Evolutionary conservation across 108 stramenopile genomes (phyloP).

Genomic region (Cylindrotheca closterium): DNA sequence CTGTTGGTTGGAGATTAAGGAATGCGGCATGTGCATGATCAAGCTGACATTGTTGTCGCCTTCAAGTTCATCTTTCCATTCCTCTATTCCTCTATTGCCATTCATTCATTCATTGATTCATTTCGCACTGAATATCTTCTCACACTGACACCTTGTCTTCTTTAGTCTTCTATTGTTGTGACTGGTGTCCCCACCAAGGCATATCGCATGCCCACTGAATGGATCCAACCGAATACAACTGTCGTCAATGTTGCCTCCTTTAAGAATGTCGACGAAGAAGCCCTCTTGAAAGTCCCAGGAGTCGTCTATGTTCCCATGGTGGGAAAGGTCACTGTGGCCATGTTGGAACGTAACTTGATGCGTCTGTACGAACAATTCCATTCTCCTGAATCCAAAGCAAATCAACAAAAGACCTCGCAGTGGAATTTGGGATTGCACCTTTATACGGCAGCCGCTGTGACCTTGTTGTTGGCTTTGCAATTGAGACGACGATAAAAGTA

Average conservation of each 20-base stretch:
- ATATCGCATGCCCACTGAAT: constrained; percentile 89
- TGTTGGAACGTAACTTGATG: constrained; percentile 93
- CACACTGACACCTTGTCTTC: too few species aligned
- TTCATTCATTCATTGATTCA: not conserved
- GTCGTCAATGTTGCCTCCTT: constrained; percentile 95
- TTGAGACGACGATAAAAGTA: constrained; percentile 16
- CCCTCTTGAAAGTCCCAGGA: constrained; percentile 78
- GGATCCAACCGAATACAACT: constrained; percentile 90
- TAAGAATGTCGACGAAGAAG: constrained; percentile 95
- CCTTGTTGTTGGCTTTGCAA: constrained; percentile 50
- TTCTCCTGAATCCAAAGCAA: constrained; percentile 26
- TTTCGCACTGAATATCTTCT: too few species aligned
- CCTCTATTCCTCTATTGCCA: too few species aligned
- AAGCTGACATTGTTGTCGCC: too few species aligned
- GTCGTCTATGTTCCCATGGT: constrained; percentile 93
- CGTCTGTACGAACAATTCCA: constrained; percentile 92
- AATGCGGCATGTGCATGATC: too few species aligned
- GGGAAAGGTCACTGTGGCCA: constrained; percentile 96
- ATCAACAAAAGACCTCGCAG: not conserved
- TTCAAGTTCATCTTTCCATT: not conserved
- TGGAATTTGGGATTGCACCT: constrained; percentile 47
- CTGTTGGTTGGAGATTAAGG: too few species aligned
- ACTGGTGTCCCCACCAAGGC: constrained; percentile 91
- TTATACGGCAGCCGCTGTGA: constrained; percentile 71
- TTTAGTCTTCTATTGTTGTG: constrained; percentile 83